phyloP scores from a whole-genome alignment of 345 rosid genomes.

The Streptanthus diversifolius region DNA sequence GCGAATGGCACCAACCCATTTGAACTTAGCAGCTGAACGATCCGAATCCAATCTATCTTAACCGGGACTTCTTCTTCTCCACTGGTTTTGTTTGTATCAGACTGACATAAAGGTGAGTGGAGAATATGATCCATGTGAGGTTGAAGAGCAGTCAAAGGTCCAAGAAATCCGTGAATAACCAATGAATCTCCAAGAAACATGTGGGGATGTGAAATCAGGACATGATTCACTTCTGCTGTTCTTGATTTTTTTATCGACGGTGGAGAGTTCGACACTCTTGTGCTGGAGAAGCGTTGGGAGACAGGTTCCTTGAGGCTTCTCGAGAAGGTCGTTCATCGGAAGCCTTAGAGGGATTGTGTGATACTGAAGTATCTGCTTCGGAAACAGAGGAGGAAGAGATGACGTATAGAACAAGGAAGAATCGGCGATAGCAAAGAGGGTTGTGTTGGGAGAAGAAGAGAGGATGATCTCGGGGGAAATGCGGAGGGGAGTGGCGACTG shows the following conservation, averaged over 20 bases:
- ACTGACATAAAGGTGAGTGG: conserved; percentile 31
- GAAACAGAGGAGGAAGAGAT: conserved; percentile 48
- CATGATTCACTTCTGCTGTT: conserved; percentile 52
- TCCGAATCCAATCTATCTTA: conserved; percentile 52
- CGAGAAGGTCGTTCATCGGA: conserved; percentile 48
- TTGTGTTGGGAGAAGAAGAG: conserved; percentile 51
- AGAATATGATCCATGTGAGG: background rate
- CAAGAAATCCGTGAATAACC: conserved; percentile 66
- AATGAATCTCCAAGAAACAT: conserved; percentile 57
- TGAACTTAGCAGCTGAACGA: conserved; percentile 57
- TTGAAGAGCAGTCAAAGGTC: conserved; percentile 47
- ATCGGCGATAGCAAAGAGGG: conserved; percentile 75
- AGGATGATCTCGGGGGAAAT: conserved; percentile 60
- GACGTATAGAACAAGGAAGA: conserved; percentile 46
- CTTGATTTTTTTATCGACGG: conserved; percentile 32
- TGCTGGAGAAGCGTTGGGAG: conserved; percentile 50
- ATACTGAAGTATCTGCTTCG: conserved; percentile 65
- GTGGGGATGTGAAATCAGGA: conserved; percentile 58
- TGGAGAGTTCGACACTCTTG: conserved; percentile 53
- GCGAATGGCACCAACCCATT: conserved; percentile 72
- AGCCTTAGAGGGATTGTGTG: conserved; percentile 56
- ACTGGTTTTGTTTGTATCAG: conserved; percentile 28
- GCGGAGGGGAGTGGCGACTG: conserved; percentile 55
- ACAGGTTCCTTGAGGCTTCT: conserved; percentile 47
- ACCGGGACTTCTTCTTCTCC: background rate